Evolutionary conservation across 2,329 filamentous ascomycete species (phyloP).

Genomic region (Metarhizium rileyi): DNA sequence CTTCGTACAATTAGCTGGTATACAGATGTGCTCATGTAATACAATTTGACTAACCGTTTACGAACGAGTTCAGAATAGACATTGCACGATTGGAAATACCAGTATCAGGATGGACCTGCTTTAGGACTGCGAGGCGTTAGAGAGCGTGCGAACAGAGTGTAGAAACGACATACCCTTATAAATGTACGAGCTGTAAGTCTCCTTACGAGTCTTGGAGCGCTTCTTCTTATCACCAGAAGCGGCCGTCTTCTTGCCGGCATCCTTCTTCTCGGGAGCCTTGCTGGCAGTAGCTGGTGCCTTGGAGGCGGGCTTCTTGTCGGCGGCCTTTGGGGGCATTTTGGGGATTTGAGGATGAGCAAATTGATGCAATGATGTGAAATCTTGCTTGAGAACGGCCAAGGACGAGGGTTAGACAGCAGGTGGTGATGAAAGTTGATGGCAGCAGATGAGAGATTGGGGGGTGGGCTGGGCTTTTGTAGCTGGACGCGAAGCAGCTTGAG

Average conservation of each 20-base stretch:
- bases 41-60: constrained; percentile 82
- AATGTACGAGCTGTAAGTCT: constrained; percentile 99
- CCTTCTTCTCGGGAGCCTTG: constrained; percentile 87
- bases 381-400: constrained; percentile 9
- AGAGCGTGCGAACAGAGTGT: not conserved
- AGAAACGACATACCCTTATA: constrained; percentile 72
- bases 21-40: too few relatives aligned
- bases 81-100: constrained; percentile 99
- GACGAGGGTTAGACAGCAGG: constrained; percentile 24
- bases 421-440: constrained; percentile 35
- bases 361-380: constrained; percentile 1
- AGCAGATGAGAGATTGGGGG: constrained; percentile 39
- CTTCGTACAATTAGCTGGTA: constrained; percentile 33
- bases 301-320: constrained; percentile 97
- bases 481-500: constrained; percentile 40
- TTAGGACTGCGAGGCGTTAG: constrained; percentile 61
- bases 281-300: constrained; percentile 77
- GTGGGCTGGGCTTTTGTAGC: constrained; percentile 50
- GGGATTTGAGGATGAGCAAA: constrained; percentile 14
- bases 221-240: constrained; percentile 99
- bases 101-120: constrained; percentile 99
- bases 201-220: constrained; percentile 99
- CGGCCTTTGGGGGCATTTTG: constrained; percentile 96
- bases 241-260: constrained; percentile 99
- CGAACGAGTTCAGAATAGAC: constrained; percentile 99